Evolutionary conservation across 768 basidiomycete species (phyloP), one percentile per base, ranked within the genome.

Genomic region (Pleurotus ostreatus): DNA sequence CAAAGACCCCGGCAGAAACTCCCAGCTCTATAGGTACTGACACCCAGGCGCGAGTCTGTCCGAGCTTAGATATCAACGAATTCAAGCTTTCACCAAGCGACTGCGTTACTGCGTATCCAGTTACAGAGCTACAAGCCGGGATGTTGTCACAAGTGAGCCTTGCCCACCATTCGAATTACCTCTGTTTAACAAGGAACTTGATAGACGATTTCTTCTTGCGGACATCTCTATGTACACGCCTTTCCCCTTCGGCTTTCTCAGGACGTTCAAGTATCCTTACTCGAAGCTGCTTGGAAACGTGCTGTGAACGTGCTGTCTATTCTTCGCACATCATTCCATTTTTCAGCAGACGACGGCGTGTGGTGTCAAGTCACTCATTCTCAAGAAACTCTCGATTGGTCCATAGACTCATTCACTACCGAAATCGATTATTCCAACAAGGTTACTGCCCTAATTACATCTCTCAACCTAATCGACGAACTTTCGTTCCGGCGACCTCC

Each of bases 251-350:
- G 45, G 48, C 53, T 72, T 1, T 16, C 55, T 18, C 25, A 54
- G 9, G 53, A 56, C 13, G 61, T 65, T 9, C 60, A 74, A 47
- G 8, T 72, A 3, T 51, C 58, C 3, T 65, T 61, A 6, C 61
- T 80, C 23, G 65, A 60, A n/a, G 60, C 55, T 9, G 71, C 76
- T 8, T 80, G 78, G 77, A 61, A 64, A 30, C 61, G 46, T 39
- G 65, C 70, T 1, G 57, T 75, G 30, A 39, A 60, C 9, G 57
- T 59, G 25, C 62, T 75, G n/a, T 68, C 72, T 40, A 76, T 79
- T 39, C 66, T 80, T 44, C 72, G 79, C 13, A 77, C 78, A 9
- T 74, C 79, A 1, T 80, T 80, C 61, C 74, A 78, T 61, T 78
- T 79, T 57, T 59, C 70, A 15, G 48, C 66, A 8, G 71, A 72